Conservation (phyloP, 768 basidiomycete species). For the Termitomyces sp. region DNA sequence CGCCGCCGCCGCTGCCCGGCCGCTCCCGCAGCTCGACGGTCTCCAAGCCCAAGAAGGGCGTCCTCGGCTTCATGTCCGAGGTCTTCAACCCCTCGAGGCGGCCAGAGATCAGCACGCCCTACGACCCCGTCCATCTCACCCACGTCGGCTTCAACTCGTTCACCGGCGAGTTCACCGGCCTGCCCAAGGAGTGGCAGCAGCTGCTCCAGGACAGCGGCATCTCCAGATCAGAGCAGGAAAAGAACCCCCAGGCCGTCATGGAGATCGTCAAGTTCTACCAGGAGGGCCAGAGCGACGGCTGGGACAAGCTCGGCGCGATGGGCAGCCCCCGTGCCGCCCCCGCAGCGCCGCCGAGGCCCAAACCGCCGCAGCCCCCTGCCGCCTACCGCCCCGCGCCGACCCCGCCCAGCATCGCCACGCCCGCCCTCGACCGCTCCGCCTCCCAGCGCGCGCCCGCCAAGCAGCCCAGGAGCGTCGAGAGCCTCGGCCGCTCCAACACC, state of each 20-base stretch:
- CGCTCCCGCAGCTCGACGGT: conserved; percentile 45
- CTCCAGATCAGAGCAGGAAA: conserved; percentile 90
- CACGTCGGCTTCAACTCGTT: conserved; percentile 99
- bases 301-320: conserved; percentile 79
- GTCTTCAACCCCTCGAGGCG: conserved; percentile 68
- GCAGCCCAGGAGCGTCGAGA: conserved; percentile 36
- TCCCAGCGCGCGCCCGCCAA: conserved; percentile 74
- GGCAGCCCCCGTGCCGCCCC: conserved; percentile 21
- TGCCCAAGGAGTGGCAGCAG: conserved; percentile 99
- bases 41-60: conserved; percentile 55
- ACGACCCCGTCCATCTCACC: conserved; percentile 98
- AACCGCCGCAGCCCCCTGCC: conserved; percentile 20
- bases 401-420: conserved; percentile 56
- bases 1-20: conserved; percentile 2
- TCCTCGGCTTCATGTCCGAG: conserved; percentile 69
- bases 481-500: conserved; percentile 62
- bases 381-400: conserved; percentile 75
- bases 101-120: conserved; percentile 93
- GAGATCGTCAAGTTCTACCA: conserved; percentile 99
- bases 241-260: conserved; percentile 96
- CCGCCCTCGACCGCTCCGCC: conserved; percentile 79
- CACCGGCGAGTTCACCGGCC: conserved; percentile 95
- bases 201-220: conserved; percentile 94
- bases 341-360: conserved; percentile 44
- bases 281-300: conserved; percentile 73